Evolutionary conservation across 345 rosid genomes (phyloP).

Genomic region (Citrus reticulata): DNA sequence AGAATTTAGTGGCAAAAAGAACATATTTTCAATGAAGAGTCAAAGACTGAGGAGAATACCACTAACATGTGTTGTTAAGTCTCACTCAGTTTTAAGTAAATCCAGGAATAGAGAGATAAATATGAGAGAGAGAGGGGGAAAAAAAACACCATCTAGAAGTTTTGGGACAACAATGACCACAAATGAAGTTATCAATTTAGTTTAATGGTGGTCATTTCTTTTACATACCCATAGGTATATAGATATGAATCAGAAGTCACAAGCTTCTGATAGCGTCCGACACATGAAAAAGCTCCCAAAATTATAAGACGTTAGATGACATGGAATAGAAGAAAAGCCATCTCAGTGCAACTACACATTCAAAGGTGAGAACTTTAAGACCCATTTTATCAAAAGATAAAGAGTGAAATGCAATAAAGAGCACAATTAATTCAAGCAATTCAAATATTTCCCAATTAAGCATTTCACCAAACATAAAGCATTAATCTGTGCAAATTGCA

Average conservation of each 20-base stretch:
- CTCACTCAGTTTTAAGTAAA: neutral
- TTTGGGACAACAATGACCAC: neutral
- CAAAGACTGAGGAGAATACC: neutral
- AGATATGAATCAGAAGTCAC: neutral
- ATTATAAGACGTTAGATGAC: neutral
- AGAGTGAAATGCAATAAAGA: neutral
- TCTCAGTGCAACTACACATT: neutral
- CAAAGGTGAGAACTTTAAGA: neutral
- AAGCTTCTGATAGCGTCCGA: slow-evolving; percentile 2
- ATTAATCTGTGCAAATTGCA: neutral
- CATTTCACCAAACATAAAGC: neutral
- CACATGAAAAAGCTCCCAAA: neutral
- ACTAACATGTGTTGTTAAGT: neutral
- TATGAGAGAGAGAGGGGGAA: neutral
- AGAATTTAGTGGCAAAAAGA: neutral
- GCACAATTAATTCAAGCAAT: neutral
- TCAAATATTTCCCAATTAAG: neutral
- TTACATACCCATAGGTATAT: neutral
- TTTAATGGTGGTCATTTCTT: neutral
- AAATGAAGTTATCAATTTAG: neutral
- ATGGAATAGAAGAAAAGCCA: neutral
- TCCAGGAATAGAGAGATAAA: slow-evolving; percentile 2
- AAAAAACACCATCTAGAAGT: neutral
- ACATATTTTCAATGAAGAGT: neutral
- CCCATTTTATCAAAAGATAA: neutral